These are phyloP conservation scores for Fraxinus ornus DNA, from an alignment of 305 asterid genomes.

Conservation along the genomic window DNA sequence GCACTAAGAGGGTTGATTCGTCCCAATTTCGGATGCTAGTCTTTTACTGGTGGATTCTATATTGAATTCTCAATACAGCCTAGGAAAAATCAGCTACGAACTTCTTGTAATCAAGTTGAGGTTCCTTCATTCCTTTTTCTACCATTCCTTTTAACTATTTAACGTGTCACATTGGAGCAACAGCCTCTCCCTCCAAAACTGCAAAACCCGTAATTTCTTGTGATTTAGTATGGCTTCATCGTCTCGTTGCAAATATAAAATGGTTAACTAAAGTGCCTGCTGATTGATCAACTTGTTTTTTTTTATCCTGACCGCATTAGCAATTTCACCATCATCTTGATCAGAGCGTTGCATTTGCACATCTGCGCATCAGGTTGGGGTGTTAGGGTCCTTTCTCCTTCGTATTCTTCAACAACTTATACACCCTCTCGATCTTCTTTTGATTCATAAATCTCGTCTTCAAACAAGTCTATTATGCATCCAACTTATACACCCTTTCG, in stretches of 20 bases:
- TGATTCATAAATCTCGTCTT: constrained; percentile 56
- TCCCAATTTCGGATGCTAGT: not conserved
- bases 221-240: constrained; percentile 63
- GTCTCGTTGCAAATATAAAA: constrained; percentile 72
- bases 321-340: constrained; percentile 65
- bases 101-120: constrained; percentile 44
- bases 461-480: not conserved
- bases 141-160: constrained; percentile 70
- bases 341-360: constrained; percentile 75
- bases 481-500: constrained; percentile 53
- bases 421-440: constrained; percentile 60
- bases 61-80: constrained; percentile 16
- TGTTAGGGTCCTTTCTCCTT: constrained; percentile 59
- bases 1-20: not conserved
- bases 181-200: constrained; percentile 89
- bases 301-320: constrained; percentile 57
- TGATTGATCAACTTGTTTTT: constrained; percentile 65
- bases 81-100: constrained; percentile 28
- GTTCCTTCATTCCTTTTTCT: constrained; percentile 74
- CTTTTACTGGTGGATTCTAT: not conserved
- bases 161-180: constrained; percentile 76
- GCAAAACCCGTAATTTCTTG: constrained; percentile 50
- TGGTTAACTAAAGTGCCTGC: constrained; percentile 48
- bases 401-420: constrained; percentile 61
- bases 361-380: constrained; percentile 58